Percentiles rank a stretch among this genome's conserved stretches.
These are phyloP conservation scores for Trametes sp. DNA, from an alignment of 1,284 basidiomycete species.

Conservation along the genomic window DNA sequence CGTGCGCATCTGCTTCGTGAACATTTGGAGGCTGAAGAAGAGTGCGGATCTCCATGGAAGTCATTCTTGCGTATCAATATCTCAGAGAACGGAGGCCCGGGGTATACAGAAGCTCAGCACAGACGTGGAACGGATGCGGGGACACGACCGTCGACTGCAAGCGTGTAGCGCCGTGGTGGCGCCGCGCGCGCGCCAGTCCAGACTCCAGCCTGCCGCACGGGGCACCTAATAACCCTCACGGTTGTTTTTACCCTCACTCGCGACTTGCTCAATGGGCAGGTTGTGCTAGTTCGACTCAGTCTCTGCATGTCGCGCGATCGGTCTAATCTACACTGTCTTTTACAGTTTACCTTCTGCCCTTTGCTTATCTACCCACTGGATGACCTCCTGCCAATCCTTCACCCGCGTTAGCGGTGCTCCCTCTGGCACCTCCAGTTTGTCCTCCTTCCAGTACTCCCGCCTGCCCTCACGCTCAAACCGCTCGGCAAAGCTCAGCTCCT, in stretches of 20 bases:
- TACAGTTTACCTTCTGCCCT: slow-evolving; percentile 41
- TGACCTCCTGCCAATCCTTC: slow-evolving; percentile 63
- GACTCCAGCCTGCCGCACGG: no score
- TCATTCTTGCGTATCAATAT: slow-evolving; percentile 45
- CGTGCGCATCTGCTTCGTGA: slow-evolving; percentile 49
- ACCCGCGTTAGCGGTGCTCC: slow-evolving; percentile 56
- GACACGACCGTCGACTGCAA: no score
- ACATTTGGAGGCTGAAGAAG: slow-evolving; percentile 57
- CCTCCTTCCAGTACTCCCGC: slow-evolving; percentile 65
- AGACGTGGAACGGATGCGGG: no score
- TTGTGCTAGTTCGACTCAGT: no score
- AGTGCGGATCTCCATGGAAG: slow-evolving; percentile 55
- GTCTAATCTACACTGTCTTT: slow-evolving; percentile 6
- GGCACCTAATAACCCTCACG: no score
- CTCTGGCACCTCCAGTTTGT: slow-evolving; percentile 51
- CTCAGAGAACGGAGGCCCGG: background rate
- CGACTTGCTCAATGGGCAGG: no score
- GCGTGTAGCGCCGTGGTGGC: no score
- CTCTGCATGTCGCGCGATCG: no score
- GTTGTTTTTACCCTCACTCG: no score
- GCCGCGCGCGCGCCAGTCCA: no score
- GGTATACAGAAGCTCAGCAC: no score
- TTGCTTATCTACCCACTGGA: slow-evolving; percentile 53
- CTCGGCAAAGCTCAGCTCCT: slow-evolving; percentile 67
- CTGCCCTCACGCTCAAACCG: slow-evolving; percentile 57